Percentiles rank a stretch among this genome's conserved stretches.
Conservation (phyloP, 345 rosid species). For the Eucalyptus melliodora region DNA sequence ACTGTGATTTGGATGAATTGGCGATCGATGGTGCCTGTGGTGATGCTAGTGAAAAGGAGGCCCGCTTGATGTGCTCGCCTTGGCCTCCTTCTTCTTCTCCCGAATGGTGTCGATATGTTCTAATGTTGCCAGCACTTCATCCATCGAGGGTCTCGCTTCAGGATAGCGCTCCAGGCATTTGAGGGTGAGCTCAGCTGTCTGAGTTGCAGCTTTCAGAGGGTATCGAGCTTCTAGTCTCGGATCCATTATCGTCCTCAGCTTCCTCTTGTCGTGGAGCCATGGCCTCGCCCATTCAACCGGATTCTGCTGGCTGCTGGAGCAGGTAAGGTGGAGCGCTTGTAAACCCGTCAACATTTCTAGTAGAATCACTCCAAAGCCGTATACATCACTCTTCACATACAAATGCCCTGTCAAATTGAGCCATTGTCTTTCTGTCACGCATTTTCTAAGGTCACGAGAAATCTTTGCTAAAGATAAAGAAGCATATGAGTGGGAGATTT, state of each 20-base stretch:
- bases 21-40: neutral
- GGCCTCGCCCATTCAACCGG: conserved; percentile 55
- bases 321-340: too few relatives aligned
- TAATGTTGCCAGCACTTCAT: conserved; percentile 30
- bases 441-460: neutral
- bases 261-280: conserved; percentile 19
- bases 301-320: neutral
- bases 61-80: neutral
- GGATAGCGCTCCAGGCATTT: conserved; percentile 57
- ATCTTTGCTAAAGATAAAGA: neutral
- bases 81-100: neutral
- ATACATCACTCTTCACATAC: conserved; percentile 36
- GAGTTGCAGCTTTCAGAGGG: conserved; percentile 32
- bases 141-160: conserved; percentile 56
- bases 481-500: neutral
- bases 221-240: conserved; percentile 26
- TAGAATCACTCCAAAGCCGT: conserved; percentile 52
- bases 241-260: conserved; percentile 57
- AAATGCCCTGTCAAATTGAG: conserved; percentile 37
- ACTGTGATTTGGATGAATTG: neutral
- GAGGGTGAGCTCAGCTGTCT: conserved; percentile 30
- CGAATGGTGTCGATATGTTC: conserved; percentile 1
- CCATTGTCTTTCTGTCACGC: too few relatives aligned
- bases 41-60: neutral
- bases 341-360: conserved; percentile 65